Evolutionary conservation across 2,329 filamentous ascomycete genomes (phyloP).

Genomic region (Venturia asperata): DNA sequence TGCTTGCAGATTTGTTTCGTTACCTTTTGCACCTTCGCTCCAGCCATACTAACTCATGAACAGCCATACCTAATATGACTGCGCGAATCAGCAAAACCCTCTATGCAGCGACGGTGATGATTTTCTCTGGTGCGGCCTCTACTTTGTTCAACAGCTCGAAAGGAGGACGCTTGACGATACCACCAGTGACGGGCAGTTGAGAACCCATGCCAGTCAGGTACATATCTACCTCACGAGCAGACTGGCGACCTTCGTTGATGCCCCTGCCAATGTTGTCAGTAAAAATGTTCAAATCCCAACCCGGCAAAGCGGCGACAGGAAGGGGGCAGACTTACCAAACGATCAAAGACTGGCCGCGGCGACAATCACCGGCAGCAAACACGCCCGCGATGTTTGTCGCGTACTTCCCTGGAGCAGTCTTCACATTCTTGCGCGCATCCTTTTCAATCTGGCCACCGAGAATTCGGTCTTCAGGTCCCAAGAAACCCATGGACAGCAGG

Average conservation of each 20-base stretch:
- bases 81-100: not conserved
- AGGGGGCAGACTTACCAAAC: constrained; percentile 63
- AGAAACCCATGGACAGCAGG: constrained; percentile 92
- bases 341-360: constrained; percentile 89
- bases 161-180: constrained; percentile 80
- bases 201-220: constrained; percentile 72
- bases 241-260: constrained; percentile 94
- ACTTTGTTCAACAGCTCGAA: constrained; percentile 55
- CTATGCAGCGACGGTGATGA: constrained; percentile 33
- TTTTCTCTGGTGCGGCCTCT: constrained; percentile 32
- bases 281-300: constrained; percentile 13
- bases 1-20: not conserved
- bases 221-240: constrained; percentile 83
- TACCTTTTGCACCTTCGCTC: not conserved
- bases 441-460: constrained; percentile 85
- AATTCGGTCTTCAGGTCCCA: constrained; percentile 84
- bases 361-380: constrained; percentile 91
- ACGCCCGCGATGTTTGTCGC: constrained; percentile 80
- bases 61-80: too few relatives aligned
- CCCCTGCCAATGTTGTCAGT: constrained; percentile 49
- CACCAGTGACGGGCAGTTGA: constrained; percentile 79
- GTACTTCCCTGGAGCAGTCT: constrained; percentile 83
- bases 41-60: not conserved
- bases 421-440: constrained; percentile 90
- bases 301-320: constrained; percentile 5